These are phyloP conservation scores for Pyracantha coccinea DNA, from an alignment of 331 rosid species.

Conservation along the genomic window DNA sequence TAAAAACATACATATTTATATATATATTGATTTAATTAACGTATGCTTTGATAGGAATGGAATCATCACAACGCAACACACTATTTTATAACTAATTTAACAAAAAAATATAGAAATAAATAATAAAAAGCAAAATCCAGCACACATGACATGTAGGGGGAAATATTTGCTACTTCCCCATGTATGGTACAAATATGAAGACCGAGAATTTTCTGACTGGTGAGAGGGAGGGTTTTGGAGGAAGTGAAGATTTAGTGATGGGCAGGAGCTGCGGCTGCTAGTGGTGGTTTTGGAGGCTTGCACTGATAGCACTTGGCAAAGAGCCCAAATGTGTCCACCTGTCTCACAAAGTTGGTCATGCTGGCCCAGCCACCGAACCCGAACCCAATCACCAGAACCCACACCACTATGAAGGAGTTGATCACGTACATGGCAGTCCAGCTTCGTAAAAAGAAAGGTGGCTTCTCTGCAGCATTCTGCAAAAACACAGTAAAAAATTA, in stretches of 20 bases:
- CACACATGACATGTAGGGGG: slow-evolving; percentile 43
- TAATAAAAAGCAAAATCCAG: slow-evolving; percentile 10
- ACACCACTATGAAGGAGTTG: slow-evolving; percentile 60
- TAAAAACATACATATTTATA: slow-evolving; percentile 31
- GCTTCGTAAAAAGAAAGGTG: slow-evolving; percentile 76
- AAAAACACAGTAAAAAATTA: background rate
- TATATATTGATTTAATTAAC: slow-evolving; percentile 20
- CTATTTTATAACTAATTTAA: slow-evolving; percentile 35
- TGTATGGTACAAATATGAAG: slow-evolving; percentile 52
- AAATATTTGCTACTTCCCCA: slow-evolving; percentile 46
- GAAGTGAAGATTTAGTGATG: slow-evolving; percentile 14
- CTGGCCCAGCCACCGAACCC: slow-evolving; percentile 99
- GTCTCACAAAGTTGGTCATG: slow-evolving; percentile 65
- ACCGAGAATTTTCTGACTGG: background rate
- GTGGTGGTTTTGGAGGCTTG: slow-evolving; percentile 38
- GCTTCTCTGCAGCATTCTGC: slow-evolving; percentile 93
- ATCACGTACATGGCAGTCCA: slow-evolving; percentile 77
- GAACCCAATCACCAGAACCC: slow-evolving; percentile 86
- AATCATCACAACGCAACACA: slow-evolving; percentile 47
- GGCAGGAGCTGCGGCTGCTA: slow-evolving; percentile 33
- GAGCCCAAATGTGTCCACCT: slow-evolving; percentile 83
- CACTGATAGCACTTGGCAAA: slow-evolving; percentile 98
- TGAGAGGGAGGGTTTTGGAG: background rate
- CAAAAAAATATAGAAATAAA: background rate
- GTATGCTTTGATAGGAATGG: slow-evolving; percentile 38